These are phyloP conservation scores for Massariosphaeria phaeospora DNA, from an alignment of 495 filamentous ascomycete genomes.

Conservation along the genomic window DNA sequence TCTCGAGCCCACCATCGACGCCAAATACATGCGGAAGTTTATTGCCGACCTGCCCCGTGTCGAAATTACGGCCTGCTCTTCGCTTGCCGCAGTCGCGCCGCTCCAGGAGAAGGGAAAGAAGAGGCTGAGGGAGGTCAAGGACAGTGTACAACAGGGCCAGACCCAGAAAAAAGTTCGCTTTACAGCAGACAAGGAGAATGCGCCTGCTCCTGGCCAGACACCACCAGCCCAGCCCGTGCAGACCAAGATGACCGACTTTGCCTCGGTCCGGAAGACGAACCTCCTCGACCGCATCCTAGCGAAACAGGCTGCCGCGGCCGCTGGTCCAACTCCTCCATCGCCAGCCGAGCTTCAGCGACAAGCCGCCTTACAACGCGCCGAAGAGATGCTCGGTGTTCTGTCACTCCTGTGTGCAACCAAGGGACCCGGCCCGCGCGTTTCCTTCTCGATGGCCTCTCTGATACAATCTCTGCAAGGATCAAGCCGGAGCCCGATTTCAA, in stretches of 20 bases:
- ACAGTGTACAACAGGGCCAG: constrained; percentile 22
- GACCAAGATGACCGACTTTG: constrained; percentile 31
- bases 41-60: constrained; percentile 51
- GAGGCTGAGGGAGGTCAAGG: constrained; percentile 50
- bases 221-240: constrained; percentile 20
- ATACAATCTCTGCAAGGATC: constrained; percentile 57
- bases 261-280: constrained; percentile 32
- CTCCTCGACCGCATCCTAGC: constrained; percentile 61
- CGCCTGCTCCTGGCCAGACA: constrained; percentile 38
- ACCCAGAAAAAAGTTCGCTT: constrained; percentile 16
- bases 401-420: constrained; percentile 46
- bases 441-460: constrained; percentile 58
- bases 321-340: constrained; percentile 41
- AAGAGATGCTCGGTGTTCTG: constrained; percentile 57
- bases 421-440: constrained; percentile 40
- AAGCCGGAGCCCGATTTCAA: constrained; percentile 55
- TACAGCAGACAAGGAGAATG: constrained; percentile 43
- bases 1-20: constrained; percentile 16
- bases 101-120: constrained; percentile 53
- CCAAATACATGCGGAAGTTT: constrained; percentile 40
- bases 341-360: constrained; percentile 50
- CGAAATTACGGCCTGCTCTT: constrained; percentile 47
- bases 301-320: constrained; percentile 50
- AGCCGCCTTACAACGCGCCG: constrained; percentile 55
- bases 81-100: constrained; percentile 44